Conservation (phyloP, 768 basidiomycete genomes). For the Tulasnella sp. region DNA sequence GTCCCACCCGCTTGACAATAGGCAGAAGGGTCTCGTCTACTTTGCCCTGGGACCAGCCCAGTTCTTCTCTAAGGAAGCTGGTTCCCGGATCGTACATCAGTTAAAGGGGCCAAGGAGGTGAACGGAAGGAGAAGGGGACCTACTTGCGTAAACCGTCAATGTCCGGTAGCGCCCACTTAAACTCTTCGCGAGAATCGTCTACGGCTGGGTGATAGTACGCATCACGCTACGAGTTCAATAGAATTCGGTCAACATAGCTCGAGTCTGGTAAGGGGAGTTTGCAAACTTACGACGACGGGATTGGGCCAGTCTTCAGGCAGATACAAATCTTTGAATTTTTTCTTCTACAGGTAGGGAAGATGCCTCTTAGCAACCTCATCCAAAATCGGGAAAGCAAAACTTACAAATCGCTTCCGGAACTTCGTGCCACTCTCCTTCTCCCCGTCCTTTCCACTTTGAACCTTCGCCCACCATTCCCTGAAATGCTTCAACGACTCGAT, state of each 20-base stretch:
- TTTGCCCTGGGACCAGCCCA: slow-evolving; percentile 72
- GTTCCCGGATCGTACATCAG: slow-evolving; percentile 9
- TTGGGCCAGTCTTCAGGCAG: slow-evolving; percentile 84
- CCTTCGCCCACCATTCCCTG: slow-evolving; percentile 88
- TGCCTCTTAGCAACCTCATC: not conserved
- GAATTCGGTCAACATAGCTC: not conserved
- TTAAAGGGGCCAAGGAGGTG: too few relatives aligned
- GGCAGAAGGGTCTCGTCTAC: slow-evolving; percentile 87
- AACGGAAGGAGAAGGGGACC: slow-evolving; percentile 23
- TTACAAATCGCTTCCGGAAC: slow-evolving; percentile 77
- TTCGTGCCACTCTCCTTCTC: slow-evolving; percentile 59
- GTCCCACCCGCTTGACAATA: slow-evolving; percentile 81
- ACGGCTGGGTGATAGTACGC: slow-evolving; percentile 90
- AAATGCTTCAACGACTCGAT: slow-evolving; percentile 75
- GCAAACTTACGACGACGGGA: slow-evolving; percentile 64
- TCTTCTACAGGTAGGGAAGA: slow-evolving; percentile 54
- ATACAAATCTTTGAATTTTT: slow-evolving; percentile 75
- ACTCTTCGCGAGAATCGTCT: slow-evolving; percentile 84
- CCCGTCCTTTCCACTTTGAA: slow-evolving; percentile 81
- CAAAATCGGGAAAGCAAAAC: slow-evolving; percentile 27
- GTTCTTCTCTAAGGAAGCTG: slow-evolving; percentile 65
- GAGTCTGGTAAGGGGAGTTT: not conserved
- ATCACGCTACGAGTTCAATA: slow-evolving; percentile 54
- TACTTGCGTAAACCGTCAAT: slow-evolving; percentile 82
- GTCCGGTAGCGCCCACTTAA: slow-evolving; percentile 97